These are phyloP conservation scores for Penicillium hordei DNA, from an alignment of 2,329 filamentous ascomycete genomes.

Conservation along the genomic window DNA sequence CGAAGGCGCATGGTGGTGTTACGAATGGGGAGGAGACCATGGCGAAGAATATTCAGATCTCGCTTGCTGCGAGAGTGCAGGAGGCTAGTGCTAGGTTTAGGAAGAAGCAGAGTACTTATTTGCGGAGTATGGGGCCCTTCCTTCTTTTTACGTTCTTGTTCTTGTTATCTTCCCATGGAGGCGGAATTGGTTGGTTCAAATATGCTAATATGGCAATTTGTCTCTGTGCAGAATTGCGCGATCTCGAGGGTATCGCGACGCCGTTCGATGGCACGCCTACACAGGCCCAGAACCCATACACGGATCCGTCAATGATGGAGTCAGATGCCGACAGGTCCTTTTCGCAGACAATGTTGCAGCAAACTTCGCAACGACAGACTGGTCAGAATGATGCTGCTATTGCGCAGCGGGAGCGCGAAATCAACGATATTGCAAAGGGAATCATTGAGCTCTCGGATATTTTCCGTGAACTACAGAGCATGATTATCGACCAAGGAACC, in stretches of 20 bases:
- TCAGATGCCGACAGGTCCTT: conserved; percentile 91
- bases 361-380: conserved; percentile 61
- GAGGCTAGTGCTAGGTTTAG: conserved; percentile 88
- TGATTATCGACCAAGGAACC: conserved; percentile 91
- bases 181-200: conserved; percentile 13
- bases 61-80: conserved; percentile 81
- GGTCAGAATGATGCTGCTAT: conserved; percentile 78
- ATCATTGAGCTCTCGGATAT: conserved; percentile 97
- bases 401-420: conserved; percentile 89
- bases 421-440: conserved; percentile 95
- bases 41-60: conserved; percentile 94
- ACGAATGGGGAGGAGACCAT: conserved; percentile 87
- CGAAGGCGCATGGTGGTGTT: conserved; percentile 67
- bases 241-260: conserved; percentile 62
- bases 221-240: conserved; percentile 63
- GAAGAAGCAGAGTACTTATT: conserved; percentile 95
- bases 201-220: background rate
- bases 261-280: conserved; percentile 53
- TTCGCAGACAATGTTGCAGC: conserved; percentile 83
- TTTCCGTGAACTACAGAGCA: conserved; percentile 91
- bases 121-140: conserved; percentile 68
- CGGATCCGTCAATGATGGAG: conserved; percentile 84
- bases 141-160: background rate
- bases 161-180: background rate
- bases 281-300: conserved; percentile 63